These are phyloP conservation scores for Chernovozyma aurita DNA, from an alignment of 1,139 yeast genomes.

Conservation along the genomic window DNA sequence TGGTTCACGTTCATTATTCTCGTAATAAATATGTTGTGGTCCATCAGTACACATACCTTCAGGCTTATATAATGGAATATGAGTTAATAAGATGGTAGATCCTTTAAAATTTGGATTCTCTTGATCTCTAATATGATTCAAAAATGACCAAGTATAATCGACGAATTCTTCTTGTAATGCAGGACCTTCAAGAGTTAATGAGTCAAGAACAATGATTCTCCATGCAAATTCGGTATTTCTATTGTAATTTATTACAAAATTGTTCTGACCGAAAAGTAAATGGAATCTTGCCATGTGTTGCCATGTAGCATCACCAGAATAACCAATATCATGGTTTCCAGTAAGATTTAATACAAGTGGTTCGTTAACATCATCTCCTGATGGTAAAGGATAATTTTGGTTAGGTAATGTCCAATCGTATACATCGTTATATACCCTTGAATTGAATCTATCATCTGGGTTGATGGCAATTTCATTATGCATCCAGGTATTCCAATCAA, in stretches of 20 bases:
- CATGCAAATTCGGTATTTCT: constrained; percentile 62
- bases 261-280: constrained; percentile 74
- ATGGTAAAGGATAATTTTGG: constrained; percentile 16
- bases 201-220: constrained; percentile 82
- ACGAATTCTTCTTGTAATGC: constrained; percentile 70
- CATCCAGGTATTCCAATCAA: constrained; percentile 52
- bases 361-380: constrained; percentile 23
- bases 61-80: constrained; percentile 80
- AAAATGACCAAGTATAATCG: constrained; percentile 66
- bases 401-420: constrained; percentile 58
- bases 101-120: constrained; percentile 56
- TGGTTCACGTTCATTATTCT: constrained; percentile 55
- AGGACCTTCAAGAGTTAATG: constrained; percentile 87
- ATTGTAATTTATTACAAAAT: constrained; percentile 71
- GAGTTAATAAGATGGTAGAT: constrained; percentile 78
- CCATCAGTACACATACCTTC: constrained; percentile 86
- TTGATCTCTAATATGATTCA: constrained; percentile 48
- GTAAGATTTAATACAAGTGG: constrained; percentile 76
- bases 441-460: constrained; percentile 39
- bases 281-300: constrained; percentile 83
- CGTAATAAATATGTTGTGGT: constrained; percentile 61
- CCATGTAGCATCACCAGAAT: constrained; percentile 90
- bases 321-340: constrained; percentile 96
- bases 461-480: constrained; percentile 35
- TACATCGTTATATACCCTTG: constrained; percentile 52